phyloP scores from a whole-genome alignment of 2,329 filamentous ascomycete genomes.

The Ampelomyces quisqualis region DNA sequence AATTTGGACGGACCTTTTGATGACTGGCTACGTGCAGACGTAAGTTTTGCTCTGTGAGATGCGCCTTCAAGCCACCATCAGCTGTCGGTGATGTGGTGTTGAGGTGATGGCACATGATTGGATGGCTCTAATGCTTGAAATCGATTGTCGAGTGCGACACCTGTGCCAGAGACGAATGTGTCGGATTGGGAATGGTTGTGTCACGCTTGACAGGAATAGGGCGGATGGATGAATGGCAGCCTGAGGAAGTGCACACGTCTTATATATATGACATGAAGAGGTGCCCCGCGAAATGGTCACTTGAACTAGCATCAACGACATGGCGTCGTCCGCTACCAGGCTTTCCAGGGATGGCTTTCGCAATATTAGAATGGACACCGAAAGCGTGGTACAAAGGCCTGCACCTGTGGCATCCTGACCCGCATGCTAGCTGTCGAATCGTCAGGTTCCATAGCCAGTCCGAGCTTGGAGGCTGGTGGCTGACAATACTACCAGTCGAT shows the following conservation, averaged over 20 bases:
- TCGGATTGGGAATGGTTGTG: neutral
- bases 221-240: no score
- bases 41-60: slow-evolving; percentile 37
- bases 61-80: slow-evolving; percentile 3
- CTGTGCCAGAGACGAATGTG: neutral
- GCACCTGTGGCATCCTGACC: slow-evolving; percentile 18
- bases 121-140: neutral
- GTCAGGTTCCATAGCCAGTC: slow-evolving; percentile 17
- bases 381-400: slow-evolving; percentile 25
- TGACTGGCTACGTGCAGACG: slow-evolving; percentile 29
- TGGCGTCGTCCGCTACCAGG: slow-evolving; percentile 22
- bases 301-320: slow-evolving; percentile 16
- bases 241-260: neutral
- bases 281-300: slow-evolving; percentile 15
- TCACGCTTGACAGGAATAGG: neutral
- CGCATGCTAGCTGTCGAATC: slow-evolving; percentile 15
- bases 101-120: slow-evolving; percentile 14
- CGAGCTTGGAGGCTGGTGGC: slow-evolving; percentile 17
- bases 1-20: slow-evolving; percentile 22
- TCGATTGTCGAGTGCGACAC: neutral
- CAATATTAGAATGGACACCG: slow-evolving; percentile 23
- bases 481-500: slow-evolving; percentile 13
- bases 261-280: slow-evolving; percentile 14
- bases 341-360: slow-evolving; percentile 19
- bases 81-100: slow-evolving; percentile 12